These are phyloP conservation scores for Paecilomyces fulvus DNA, from an alignment of 2,329 filamentous ascomycete species.

Conservation along the genomic window DNA sequence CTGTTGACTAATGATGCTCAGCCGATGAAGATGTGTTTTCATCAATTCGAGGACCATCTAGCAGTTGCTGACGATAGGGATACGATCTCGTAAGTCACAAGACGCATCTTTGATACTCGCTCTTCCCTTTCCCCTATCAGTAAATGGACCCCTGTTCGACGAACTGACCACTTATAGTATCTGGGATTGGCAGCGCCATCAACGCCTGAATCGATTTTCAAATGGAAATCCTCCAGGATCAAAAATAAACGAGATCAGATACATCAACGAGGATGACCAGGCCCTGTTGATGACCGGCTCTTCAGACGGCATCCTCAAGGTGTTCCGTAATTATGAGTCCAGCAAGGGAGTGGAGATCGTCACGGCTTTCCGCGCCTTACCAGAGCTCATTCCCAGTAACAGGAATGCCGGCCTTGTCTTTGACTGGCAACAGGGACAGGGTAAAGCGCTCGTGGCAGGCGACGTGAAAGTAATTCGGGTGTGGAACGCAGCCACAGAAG, in stretches of 20 bases:
- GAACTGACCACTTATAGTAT: conserved; percentile 41
- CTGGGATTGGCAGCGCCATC: conserved; percentile 84
- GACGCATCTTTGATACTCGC: neutral
- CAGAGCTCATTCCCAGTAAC: conserved; percentile 87
- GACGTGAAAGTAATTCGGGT: conserved; percentile 93
- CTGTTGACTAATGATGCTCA: conserved; percentile 86
- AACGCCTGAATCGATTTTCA: conserved; percentile 72
- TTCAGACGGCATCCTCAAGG: conserved; percentile 86
- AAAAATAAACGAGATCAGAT: conserved; percentile 87
- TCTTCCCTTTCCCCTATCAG: neutral
- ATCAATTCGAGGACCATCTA: conserved; percentile 95
- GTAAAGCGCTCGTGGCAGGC: conserved; percentile 87
- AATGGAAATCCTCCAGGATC: conserved; percentile 90
- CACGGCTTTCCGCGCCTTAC: conserved; percentile 82
- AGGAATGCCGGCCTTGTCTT: conserved; percentile 94
- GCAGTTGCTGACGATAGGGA: conserved; percentile 90
- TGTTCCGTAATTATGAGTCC: conserved; percentile 86
- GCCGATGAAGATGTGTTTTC: conserved; percentile 87
- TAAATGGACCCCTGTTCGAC: neutral
- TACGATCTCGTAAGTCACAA: conserved; percentile 54
- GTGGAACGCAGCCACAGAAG: conserved; percentile 91
- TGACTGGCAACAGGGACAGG: conserved; percentile 98
- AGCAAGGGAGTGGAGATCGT: conserved; percentile 71
- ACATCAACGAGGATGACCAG: conserved; percentile 97
- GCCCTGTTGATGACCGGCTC: conserved; percentile 91